Evolutionary conservation across 495 filamentous ascomycete genomes (phyloP).

Genomic region (Penicillium soppii): DNA sequence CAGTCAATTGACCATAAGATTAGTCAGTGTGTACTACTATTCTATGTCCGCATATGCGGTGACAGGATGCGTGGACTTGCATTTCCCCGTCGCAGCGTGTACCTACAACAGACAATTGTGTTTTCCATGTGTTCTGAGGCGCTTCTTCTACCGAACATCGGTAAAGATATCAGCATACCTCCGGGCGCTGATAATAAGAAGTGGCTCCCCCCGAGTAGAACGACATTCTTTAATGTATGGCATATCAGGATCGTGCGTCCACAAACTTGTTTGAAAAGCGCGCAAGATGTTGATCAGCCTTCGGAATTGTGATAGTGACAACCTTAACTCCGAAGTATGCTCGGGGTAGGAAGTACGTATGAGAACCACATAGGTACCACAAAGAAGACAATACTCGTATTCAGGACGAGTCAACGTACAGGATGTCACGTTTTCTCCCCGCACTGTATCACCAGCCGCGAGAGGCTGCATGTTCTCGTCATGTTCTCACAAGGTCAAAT

Average conservation of each 20-base stretch:
- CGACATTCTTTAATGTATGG: too few species aligned
- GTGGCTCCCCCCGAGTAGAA: too few species aligned
- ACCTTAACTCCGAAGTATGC: background rate
- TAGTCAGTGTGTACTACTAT: background rate
- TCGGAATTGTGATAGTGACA: too few species aligned
- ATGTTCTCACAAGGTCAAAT: too few species aligned
- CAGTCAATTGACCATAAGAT: background rate
- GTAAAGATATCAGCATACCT: background rate
- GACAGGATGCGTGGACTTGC: background rate
- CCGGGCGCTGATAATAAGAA: background rate
- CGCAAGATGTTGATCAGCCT: too few species aligned
- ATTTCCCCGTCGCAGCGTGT: background rate
- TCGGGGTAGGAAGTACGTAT: background rate
- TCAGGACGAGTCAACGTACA: background rate
- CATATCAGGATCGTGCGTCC: too few species aligned
- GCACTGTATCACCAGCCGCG: background rate
- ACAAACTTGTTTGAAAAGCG: too few species aligned
- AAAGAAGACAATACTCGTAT: background rate
- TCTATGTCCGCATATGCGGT: background rate
- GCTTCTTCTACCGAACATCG: background rate
- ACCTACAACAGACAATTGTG: too few species aligned
- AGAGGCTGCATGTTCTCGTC: background rate
- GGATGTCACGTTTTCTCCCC: background rate
- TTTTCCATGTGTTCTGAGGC: background rate
- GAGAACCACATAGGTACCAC: background rate